Evolutionary conservation across 345 rosid species (phyloP), one percentile per base, ranked within the genome.

Genomic region (Syzygium jambos): DNA sequence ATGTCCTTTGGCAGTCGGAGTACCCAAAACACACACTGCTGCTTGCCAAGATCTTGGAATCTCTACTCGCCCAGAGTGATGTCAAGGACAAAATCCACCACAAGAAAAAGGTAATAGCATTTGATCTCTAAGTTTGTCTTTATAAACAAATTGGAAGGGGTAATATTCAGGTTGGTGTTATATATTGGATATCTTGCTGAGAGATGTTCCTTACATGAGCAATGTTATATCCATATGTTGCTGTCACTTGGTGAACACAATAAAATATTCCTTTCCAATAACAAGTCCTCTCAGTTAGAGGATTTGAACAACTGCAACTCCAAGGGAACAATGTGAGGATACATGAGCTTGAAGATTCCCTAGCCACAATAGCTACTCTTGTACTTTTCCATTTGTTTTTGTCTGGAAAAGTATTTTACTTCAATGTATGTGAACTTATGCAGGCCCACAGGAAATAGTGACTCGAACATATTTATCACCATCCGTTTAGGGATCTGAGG

Each of bases 41-140:
- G 91, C 95, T 95, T 88, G 94, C 92, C 41, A 98, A 96, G 95
- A 94, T 96, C 89, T 91, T 96, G 93, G 98, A 98, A 91, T 93
- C 96, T 87, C 88, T 95, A 88, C 92, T 94, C 87, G 93, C 99
- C 85, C 91, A 86, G 88, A 91, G 93, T 90, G 90, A 92, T 86
- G 91, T 88, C 73, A 95, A 89, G 89, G 97, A 95, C 92, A 95
- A 94, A 93, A 90, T 93, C 88, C 88, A 51, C 87, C 94, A 95
- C 85, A 85, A 92, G 53, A 91, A 95, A 90, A 94, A 95, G 92
- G 99, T 96, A 90, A 91, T 88, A 84, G 54, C 30, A 86, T 51
- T 10, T 5, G 55, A 73, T n/a, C 46, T 27, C 49, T 65, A 49
- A 15, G 5, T 38, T 53, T 52, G 85, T 30, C n/a, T n/a, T 59